phyloP scores from a whole-genome alignment of 2,329 filamentous ascomycete genomes.

The Aspergillus fumigatus region DNA sequence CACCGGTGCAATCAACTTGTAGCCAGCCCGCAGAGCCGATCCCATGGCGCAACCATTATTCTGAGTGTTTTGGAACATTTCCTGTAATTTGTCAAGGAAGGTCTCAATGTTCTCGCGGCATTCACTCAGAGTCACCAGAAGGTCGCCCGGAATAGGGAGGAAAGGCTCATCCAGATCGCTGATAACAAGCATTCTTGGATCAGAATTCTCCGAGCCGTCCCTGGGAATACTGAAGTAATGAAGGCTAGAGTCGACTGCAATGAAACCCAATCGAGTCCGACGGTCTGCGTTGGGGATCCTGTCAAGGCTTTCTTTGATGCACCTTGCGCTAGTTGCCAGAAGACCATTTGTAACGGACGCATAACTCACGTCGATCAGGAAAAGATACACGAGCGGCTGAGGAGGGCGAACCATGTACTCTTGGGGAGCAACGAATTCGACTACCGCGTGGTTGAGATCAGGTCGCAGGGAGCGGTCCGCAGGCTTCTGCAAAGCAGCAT shows the following conservation, averaged over 20 bases:
- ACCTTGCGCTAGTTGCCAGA: constrained; percentile 84
- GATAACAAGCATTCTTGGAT: constrained; percentile 87
- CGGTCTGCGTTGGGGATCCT: constrained; percentile 97
- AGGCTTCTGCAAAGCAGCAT: constrained; percentile 82
- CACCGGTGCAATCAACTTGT: constrained; percentile 90
- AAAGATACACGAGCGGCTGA: constrained; percentile 90
- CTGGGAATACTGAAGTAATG: constrained; percentile 95
- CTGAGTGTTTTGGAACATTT: constrained; percentile 95
- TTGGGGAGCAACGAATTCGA: constrained; percentile 95
- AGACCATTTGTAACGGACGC: constrained; percentile 85
- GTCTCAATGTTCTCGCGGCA: constrained; percentile 86
- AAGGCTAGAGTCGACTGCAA: constrained; percentile 88
- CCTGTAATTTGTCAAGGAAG: constrained; percentile 84
- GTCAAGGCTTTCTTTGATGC: constrained; percentile 90
- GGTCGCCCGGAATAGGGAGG: constrained; percentile 84
- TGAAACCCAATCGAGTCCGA: constrained; percentile 86
- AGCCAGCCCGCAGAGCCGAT: constrained; percentile 82
- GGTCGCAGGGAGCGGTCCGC: constrained; percentile 88
- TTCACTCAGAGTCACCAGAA: constrained; percentile 83
- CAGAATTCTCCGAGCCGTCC: constrained; percentile 76
- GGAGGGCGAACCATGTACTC: constrained; percentile 99
- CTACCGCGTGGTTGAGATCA: constrained; percentile 92
- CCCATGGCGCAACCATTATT: constrained; percentile 91
- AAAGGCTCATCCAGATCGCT: constrained; percentile 96
- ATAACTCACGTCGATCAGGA: constrained; percentile 92